phyloP scores from a whole-genome alignment of 257 asterid species.

The Solanum appendiculatum region DNA sequence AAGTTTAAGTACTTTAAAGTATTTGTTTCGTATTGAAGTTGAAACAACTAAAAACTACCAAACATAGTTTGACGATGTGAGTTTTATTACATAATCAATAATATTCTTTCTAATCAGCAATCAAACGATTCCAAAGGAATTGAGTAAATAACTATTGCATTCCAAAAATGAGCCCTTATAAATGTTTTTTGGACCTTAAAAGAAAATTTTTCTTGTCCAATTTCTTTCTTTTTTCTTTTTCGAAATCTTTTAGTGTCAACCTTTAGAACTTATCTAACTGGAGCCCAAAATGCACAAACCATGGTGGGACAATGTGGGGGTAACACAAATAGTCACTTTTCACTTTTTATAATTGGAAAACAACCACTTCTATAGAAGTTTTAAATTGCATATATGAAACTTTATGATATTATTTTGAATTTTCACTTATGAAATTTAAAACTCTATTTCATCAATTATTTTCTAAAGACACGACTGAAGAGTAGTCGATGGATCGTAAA shows the following conservation, averaged over 20 bases:
- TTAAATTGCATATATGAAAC: not conserved
- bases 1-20: not conserved
- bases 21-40: too few relatives aligned
- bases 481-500: not conserved
- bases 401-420: not conserved
- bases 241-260: not conserved
- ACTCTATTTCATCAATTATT: not conserved
- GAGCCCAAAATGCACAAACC: not conserved
- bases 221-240: not conserved
- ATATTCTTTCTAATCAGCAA: too few relatives aligned
- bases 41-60: too few relatives aligned
- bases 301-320: not conserved
- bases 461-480: not conserved
- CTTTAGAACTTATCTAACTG: not conserved
- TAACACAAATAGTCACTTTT: not conserved
- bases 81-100: too few relatives aligned
- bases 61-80: too few relatives aligned
- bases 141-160: not conserved
- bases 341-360: not conserved
- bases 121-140: too few relatives aligned
- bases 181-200: not conserved
- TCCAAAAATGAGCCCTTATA: not conserved
- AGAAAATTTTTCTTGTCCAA: not conserved
- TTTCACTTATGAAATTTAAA: not conserved
- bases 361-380: not conserved